Evolutionary conservation across 1,284 basidiomycete genomes (phyloP), one percentile per base, ranked within the genome.

Genomic region (Rhodofomes roseus): DNA sequence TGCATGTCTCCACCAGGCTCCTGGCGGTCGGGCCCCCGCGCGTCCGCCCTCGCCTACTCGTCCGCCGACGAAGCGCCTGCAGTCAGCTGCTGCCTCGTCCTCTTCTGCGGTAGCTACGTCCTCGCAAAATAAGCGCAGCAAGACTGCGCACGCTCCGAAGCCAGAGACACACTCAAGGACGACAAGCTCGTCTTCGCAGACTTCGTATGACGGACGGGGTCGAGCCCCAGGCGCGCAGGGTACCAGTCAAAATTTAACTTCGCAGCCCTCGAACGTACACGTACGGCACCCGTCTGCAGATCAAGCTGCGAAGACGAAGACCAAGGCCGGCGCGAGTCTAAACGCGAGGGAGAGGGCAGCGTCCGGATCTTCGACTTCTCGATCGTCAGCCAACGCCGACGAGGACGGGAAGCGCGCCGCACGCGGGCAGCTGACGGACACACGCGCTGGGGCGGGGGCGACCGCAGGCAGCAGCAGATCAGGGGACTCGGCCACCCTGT

Each of bases 51-150:
- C 70, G 31, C 69, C 69, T 52, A 62, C 68, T 61, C 67, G 66
- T 31, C 39, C 57, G 20, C 68, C 69, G 14, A 55, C 65, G 52
- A 73, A 73, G 63, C 70, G 71, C 65, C 54, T 67, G 44, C 63
- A 63, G 44, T 66, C 70, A 60, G 61, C 68, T 54, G 64, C n/a
- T n/a, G n/a, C n/a, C n/a, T n/a, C n/a, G n/a, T n/a, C 55, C 27
- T 31, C 53, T 7, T n/a, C 31, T 16, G 31, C 9, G 16, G 63
- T 61, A 18, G 36, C 51, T 34, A 36, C 57, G 18, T 36, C 44
- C 20, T 56, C 46, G 54, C 60, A 37, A 44, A 58, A 52, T 58
- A 68, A 67, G 54, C 60, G 64, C 57, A 65, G 59, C 59, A 70
- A 68, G 64, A 65, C 62, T 14, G 56, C 59, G 2, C 46, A 29